Conservation (phyloP, 2,329 filamentous ascomycete genomes). For the Epichloe scottii region DNA sequence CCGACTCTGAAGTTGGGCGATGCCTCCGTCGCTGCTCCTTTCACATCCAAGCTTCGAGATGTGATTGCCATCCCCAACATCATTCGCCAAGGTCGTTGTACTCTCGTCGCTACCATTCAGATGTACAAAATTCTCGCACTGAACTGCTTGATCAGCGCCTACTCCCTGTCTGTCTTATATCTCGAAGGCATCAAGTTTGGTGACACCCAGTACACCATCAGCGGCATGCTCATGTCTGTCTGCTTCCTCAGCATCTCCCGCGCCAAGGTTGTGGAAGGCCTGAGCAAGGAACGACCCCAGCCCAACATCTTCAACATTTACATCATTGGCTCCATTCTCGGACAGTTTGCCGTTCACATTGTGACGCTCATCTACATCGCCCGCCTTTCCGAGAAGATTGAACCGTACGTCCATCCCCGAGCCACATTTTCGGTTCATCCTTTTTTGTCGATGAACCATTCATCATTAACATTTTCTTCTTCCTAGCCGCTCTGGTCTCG, state of each 20-base stretch:
- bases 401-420: slow-evolving; percentile 51
- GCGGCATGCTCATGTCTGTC: slow-evolving; percentile 98
- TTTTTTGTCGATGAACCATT: background rate
- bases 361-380: slow-evolving; percentile 89
- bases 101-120: slow-evolving; percentile 93
- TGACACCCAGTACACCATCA: slow-evolving; percentile 95
- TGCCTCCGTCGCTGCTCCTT: slow-evolving; percentile 91
- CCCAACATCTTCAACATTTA: slow-evolving; percentile 99
- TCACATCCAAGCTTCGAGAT: slow-evolving; percentile 94
- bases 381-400: slow-evolving; percentile 71
- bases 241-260: slow-evolving; percentile 99
- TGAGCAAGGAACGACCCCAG: slow-evolving; percentile 94
- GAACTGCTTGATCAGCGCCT: slow-evolving; percentile 95
- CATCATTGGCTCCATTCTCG: slow-evolving; percentile 94
- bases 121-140: slow-evolving; percentile 99
- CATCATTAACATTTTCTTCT: slow-evolving; percentile 8
- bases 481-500: slow-evolving; percentile 37
- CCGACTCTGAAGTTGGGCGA: slow-evolving; percentile 95
- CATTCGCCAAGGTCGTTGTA: slow-evolving; percentile 93
- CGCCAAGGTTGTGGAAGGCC: slow-evolving; percentile 84
- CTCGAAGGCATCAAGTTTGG: slow-evolving; percentile 98
- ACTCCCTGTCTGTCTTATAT: slow-evolving; percentile 92
- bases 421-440: no score
- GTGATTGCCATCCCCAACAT: slow-evolving; percentile 97
- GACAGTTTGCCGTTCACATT: slow-evolving; percentile 94